Evolutionary conservation across 2,329 filamentous ascomycete genomes (phyloP), one percentile per base, ranked within the genome.

Genomic region (Claviceps monticola): DNA sequence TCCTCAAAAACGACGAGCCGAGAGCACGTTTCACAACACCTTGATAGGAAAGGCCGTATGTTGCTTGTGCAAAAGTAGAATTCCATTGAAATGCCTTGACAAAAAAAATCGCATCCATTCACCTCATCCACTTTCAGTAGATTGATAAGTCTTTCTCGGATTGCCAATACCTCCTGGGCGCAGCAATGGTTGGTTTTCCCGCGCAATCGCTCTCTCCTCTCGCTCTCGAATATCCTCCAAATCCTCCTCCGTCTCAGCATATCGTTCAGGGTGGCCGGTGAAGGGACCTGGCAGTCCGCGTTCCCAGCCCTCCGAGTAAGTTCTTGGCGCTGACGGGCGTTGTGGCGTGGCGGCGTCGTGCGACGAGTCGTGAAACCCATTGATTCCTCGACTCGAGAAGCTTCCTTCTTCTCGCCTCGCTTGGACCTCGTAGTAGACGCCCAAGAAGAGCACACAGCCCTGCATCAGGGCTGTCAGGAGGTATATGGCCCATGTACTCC

Each of bases 401-500:
- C 59, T 53, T 7, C 52, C 53, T 37, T 65, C 55, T 54, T 62
- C 59, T 67, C 70, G 62, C 26, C 66, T 63, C 6, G 66, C 62
- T 44, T 71, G 67, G 56, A 83, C 63, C 66, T 89, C 76, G 63
- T 90, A 97, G 59, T 79, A 82, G 55, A 95, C 78, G 21, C 82
- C 88, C 84, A 98, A 86, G 23, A 66, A 72, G 43, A 98, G 73
- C 52, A 98, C 70, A 9, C 80, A 76, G 17, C 89, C 91, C 66
- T 98, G 93, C 72, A 97, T 77, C 52, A 75, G 69, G 1, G 91
- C 93, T 0, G 90, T 95, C 49, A 97, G 74, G 45, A 95, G 74
- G 62, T 91, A 94, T 14, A 97, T 83, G 9, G 88, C 83, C 93
- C 93, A 98, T 0, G 89, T 88, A 68, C 90, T 96, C 93, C 93